These are phyloP conservation scores for Prillingera fragicola DNA, from an alignment of 1,284 basidiomycete genomes.

Conservation along the genomic window DNA sequence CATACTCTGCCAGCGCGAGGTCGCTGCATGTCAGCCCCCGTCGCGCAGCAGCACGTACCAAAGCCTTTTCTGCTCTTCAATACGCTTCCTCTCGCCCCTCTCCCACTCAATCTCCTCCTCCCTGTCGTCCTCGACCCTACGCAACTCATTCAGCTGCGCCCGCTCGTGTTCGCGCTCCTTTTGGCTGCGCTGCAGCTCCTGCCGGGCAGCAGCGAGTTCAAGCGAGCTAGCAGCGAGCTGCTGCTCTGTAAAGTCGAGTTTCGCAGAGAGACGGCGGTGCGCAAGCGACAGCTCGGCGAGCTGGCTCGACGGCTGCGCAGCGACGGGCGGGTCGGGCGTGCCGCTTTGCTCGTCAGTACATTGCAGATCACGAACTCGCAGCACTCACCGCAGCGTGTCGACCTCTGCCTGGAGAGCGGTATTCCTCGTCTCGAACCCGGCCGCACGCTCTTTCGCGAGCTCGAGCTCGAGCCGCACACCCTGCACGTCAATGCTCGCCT, in stretches of 20 bases:
- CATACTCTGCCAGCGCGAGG: constrained; percentile 43
- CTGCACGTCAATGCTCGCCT: constrained; percentile 45
- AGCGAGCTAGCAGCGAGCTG: constrained; percentile 31
- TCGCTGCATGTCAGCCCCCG: constrained; percentile 24
- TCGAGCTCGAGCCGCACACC: constrained; percentile 43
- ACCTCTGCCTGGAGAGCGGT: constrained; percentile 35
- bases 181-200: constrained; percentile 57
- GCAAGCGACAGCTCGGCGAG: constrained; percentile 47
- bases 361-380: not conserved
- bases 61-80: constrained; percentile 44
- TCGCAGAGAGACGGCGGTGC: constrained; percentile 44
- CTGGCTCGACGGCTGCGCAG: constrained; percentile 31
- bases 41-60: constrained; percentile 26
- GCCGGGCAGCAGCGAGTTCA: constrained; percentile 49
- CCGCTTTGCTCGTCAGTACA: not conserved
- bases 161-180: constrained; percentile 53
- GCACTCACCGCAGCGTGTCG: constrained; percentile 35
- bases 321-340: constrained; percentile 29
- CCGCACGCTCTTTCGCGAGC: constrained; percentile 38
- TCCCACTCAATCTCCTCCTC: constrained; percentile 53
- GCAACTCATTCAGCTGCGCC: constrained; percentile 30
- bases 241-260: constrained; percentile 43
- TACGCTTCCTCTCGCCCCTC: constrained; percentile 33
- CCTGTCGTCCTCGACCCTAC: constrained; percentile 56
- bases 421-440: constrained; percentile 40